Base-by-base conservation (phyloP, 1,284 basidiomycete species). In the Apiotrichum veenhuisii region DNA sequence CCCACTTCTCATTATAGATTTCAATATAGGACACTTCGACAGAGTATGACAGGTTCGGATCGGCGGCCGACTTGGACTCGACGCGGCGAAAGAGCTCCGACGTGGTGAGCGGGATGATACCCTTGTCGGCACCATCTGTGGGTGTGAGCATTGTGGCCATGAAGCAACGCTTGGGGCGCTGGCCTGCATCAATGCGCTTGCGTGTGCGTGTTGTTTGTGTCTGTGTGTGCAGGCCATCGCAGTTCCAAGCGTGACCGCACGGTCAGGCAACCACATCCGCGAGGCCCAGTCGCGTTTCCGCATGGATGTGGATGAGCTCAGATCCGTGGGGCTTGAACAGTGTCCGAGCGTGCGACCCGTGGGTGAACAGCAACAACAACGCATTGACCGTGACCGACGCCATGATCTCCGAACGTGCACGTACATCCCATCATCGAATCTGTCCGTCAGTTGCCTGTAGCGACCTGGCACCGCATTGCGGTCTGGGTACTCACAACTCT, bases 21-120 rank as follows among this genome's bases (percentile, higher is more conserved):
- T 92, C 72, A 62, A 98, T 98, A 73, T 97, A 98, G 11, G 94
- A 98, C 22, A 97, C 95, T 79, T 98, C 93, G 46, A 97, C 93
- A 5, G 87, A 87, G 72, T 94, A 93, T 57, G 81, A 84, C 56
- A 93, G 72, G 68, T 88, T 85, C 5, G 85, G 76, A 68, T 95
- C 89, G 48, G 71, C 74, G 0, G 80, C 78, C 65, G 77, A 84
- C 79, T 89, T 89, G 41, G 82, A 73, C 45, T 82, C 83, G 46
- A 95, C 88, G 61, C 93, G 86, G 58, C 85, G 82, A 76, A 98
- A 98, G 26, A 98, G 82, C 72, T 95, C 91, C 48, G 85, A 87
- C 71, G 93, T 98, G 37, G 93, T 97, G 49, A 97, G 84, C 20
- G 95, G 95, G 61, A 97, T 98, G 71, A 98, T 94, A 55, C 95